These are phyloP conservation scores for Rubroshorea leprosula DNA, from an alignment of 345 rosid species.

Conservation along the genomic window DNA sequence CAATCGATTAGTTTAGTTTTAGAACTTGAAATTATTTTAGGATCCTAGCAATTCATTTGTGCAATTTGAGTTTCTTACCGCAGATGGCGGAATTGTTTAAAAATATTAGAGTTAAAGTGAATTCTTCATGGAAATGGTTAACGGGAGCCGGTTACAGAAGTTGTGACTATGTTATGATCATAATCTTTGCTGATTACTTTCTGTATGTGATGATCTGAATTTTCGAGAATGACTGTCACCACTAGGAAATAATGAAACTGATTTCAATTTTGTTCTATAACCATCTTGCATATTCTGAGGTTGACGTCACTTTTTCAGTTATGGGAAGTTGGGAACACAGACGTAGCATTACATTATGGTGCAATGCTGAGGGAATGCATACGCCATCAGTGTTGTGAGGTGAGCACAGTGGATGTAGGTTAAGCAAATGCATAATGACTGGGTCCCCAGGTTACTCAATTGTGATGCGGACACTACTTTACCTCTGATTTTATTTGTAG, in stretches of 20 bases:
- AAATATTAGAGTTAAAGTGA: constrained; percentile 31
- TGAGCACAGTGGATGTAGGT: constrained; percentile 6
- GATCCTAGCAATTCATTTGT: background rate
- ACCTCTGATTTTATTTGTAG: constrained; percentile 15
- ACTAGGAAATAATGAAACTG: no score
- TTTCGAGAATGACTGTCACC: no score
- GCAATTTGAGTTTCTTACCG: background rate
- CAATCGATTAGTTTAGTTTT: background rate
- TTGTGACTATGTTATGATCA: no score
- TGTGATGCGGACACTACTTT: no score
- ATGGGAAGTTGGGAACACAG: constrained; percentile 30
- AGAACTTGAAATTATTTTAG: no score
- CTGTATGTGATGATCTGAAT: no score
- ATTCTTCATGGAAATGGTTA: constrained; percentile 46
- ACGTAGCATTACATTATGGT: constrained; percentile 42
- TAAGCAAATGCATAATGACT: no score
- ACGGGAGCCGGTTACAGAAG: constrained; percentile 45
- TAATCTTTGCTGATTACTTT: no score
- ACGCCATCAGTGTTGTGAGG: constrained; percentile 46
- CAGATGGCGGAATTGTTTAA: constrained; percentile 42
- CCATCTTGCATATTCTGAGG: no score
- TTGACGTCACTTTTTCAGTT: constrained; percentile 20
- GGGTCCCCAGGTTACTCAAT: no score
- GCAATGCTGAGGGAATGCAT: constrained; percentile 46
- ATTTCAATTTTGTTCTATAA: no score